Base-by-base conservation (phyloP, 768 basidiomycete genomes). In the Agrocybe praecox region DNA sequence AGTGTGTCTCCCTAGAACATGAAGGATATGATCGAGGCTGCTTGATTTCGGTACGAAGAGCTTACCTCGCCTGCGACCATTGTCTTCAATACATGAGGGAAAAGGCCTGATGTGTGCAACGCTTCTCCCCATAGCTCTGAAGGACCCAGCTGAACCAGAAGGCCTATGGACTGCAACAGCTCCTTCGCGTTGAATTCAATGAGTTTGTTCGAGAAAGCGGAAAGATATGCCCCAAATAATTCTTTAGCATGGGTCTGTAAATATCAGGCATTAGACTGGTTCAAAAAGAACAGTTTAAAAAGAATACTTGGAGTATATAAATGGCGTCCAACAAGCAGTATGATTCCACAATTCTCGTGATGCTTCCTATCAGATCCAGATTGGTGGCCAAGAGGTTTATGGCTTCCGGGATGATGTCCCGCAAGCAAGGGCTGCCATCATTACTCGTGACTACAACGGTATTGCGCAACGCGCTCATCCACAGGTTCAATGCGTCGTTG, bases 251-350 rank as follows among this genome's bases (percentile, higher is more conserved):
- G 79, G 12, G 69, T 74, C 90, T 93, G 23, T 6, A 57, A 24
- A 55, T 51, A 8, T 23, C 23, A 48, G 36, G 34, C 26, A 29
- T 29, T 9, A 29, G 26, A 29, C 26, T 29, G 9, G 26, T 29
- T 29, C 26, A 29, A 5, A 9, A 29, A 9, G 26, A 29, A 5
- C 26, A 5, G 26, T 29, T 29, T 29, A 9, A 29, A 29, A 29
- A 29, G 4, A 29, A 5, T 29, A 29, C 26, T 29, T 29, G 26
- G 26, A 29, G 26, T 29, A 29, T 77, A 10, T 72, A 64, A 17
- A 71, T 57, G 0, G 84, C 83, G 69, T 92, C 89, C 17, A 92
- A 76, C n/a, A 96, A 69, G 56, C 92, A 74, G 67, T 94, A 96
- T 6, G 89, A 87, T 67, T 93, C 90, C 21, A 92, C 62, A 53